Evolutionary conservation across 2,329 filamentous ascomycete species (phyloP), one percentile per base, ranked within the genome.

Genomic region (Metarhizium humberi): DNA sequence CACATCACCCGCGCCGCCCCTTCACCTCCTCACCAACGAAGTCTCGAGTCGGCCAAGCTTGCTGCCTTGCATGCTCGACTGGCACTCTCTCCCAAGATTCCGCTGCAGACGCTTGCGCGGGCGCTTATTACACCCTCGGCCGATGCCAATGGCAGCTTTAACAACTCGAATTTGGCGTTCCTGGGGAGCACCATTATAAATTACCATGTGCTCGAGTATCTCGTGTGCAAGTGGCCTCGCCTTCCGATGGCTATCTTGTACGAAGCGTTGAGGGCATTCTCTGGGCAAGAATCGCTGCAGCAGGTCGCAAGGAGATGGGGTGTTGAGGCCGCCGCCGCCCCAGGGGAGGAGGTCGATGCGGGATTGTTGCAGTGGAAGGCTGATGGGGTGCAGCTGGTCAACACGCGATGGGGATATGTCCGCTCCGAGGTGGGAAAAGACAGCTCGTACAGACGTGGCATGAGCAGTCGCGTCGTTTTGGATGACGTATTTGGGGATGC

Each of bases 61-160:
- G 85, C 91, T 60, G 92, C 94, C 61, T 83, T 99, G 49, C 92
- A 96, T 71, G 90, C 92, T 64, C 88, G 94, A 71, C 82, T 99
- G 58, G 84, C 84, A 45, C 84, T 99, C 55, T 86, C 92, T 29
- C 79, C 82, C 59, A 88, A 87, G 72, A 80, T 97, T 59, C 92
- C 94, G 40, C 74, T 95, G 57, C 81, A 94, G 75, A 92, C 89
- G 5, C 82, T 99, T 61, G 92, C 90, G 58, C 84, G 92, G 58
- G 84, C 90, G 54, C 84, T 99, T 59, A 82, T 97, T 65, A 88
- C 96, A 70, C 76, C 85, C 36, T 92, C 92, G 20, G 92, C 92
- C 58, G 92, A 97, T 69, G 69, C 80, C 13, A 83, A 90, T 70
- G 76, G 84, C 51, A 80, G 80, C 63, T 95, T 94, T 78, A 99